These are phyloP conservation scores for Xerocomellus chrysenteron DNA, from an alignment of 768 basidiomycete species.

Conservation along the genomic window DNA sequence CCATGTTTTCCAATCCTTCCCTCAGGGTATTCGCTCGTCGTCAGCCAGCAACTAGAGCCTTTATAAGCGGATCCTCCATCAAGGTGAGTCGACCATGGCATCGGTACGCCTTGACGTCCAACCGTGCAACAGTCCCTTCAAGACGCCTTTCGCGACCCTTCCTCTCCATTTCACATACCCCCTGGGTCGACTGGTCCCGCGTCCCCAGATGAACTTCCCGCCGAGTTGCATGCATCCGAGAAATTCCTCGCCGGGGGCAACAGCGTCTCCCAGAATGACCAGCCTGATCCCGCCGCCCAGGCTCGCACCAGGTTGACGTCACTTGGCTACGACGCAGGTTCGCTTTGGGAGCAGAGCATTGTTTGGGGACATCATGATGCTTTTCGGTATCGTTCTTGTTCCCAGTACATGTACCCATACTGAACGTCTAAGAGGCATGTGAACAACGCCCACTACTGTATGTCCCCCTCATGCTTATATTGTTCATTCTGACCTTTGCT, in stretches of 20 bases:
- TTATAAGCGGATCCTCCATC: constrained; percentile 27
- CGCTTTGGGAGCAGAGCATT: constrained; percentile 78
- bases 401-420: background rate
- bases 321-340: constrained; percentile 57
- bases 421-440: constrained; percentile 53
- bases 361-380: constrained; percentile 80
- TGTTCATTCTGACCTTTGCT: background rate
- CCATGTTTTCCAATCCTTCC: constrained; percentile 9
- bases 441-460: constrained; percentile 75
- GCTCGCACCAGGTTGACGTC: constrained; percentile 44
- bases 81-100: constrained; percentile 15
- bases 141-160: constrained; percentile 59
- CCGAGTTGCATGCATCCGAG: background rate
- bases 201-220: constrained; percentile 48
- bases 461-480: constrained; percentile 7
- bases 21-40: background rate
- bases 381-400: constrained; percentile 51
- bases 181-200: constrained; percentile 60
- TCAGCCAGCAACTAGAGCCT: background rate
- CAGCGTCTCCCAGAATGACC: background rate
- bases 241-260: background rate
- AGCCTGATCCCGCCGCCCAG: constrained; percentile 25
- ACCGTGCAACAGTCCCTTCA: constrained; percentile 49
- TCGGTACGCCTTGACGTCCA: background rate
- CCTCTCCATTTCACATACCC: constrained; percentile 63